Evolutionary conservation across 2,329 filamentous ascomycete genomes (phyloP).

Genomic region (Cladosporium phlei): DNA sequence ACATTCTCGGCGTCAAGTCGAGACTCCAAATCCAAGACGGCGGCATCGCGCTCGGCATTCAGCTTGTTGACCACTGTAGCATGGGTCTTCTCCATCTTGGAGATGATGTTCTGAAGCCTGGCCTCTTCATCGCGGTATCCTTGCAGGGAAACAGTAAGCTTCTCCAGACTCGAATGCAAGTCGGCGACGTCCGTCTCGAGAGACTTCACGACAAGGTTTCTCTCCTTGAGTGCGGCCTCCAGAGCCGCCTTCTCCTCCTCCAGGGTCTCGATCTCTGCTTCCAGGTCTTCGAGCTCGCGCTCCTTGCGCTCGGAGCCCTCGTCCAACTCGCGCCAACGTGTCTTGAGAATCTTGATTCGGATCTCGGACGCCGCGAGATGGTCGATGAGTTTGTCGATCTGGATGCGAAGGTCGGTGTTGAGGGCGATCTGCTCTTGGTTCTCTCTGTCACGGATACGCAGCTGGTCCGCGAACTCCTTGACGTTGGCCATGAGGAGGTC

Average conservation of each 20-base stretch:
- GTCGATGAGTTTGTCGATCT: constrained; percentile 33
- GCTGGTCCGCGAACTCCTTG: constrained; percentile 32
- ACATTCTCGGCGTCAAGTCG: constrained; percentile 35
- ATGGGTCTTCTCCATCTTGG: constrained; percentile 38
- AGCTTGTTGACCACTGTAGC: constrained; percentile 33
- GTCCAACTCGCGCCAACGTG: constrained; percentile 35
- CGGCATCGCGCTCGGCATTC: constrained; percentile 36
- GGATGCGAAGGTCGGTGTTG: constrained; percentile 32
- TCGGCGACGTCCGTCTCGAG: constrained; percentile 29
- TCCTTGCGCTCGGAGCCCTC: constrained; percentile 35
- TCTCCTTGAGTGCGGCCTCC: constrained; percentile 25
- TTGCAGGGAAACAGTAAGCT: constrained; percentile 36
- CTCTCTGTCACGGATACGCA: constrained; percentile 33
- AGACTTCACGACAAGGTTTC: constrained; percentile 20
- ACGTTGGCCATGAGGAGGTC: constrained; percentile 33
- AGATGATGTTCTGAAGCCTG: constrained; percentile 35
- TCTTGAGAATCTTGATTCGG: constrained; percentile 34
- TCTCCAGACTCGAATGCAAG: constrained; percentile 33
- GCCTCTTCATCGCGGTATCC: constrained; percentile 38
- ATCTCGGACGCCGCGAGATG: constrained; percentile 34
- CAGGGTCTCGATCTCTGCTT: constrained; percentile 31
- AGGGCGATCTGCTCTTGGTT: constrained; percentile 30
- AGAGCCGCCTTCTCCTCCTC: constrained; percentile 29
- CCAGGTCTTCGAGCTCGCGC: constrained; percentile 35
- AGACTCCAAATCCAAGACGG: constrained; percentile 34